Evolutionary conservation across 805 yeast species (phyloP).

Genomic region (Yarrowia alimentaria): DNA sequence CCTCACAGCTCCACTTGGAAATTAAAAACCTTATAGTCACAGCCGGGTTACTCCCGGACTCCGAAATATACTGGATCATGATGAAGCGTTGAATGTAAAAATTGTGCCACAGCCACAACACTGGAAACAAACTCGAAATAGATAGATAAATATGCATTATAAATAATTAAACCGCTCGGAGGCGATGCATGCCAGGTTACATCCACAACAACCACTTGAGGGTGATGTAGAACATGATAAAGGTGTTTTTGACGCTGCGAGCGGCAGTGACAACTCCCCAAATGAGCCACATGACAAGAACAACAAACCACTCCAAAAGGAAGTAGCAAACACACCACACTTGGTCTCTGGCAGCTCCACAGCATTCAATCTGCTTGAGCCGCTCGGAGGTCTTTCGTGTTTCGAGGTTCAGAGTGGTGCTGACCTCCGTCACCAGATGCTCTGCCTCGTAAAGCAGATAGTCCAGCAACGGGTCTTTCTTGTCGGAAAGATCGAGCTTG

Average conservation of each 20-base stretch:
- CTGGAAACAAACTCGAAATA: too few relatives aligned
- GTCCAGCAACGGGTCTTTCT: conserved; percentile 32
- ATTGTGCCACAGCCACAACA: too few relatives aligned
- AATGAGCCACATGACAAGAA: conserved; percentile 34
- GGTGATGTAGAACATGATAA: conserved; percentile 17
- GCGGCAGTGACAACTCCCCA: conserved; percentile 34
- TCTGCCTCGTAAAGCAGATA: conserved; percentile 34
- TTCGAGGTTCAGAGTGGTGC: conserved; percentile 34
- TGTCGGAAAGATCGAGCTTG: conserved; percentile 31
- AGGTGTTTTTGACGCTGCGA: conserved; percentile 18
- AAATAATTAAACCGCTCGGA: too few relatives aligned
- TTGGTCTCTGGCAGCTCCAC: conserved; percentile 30
- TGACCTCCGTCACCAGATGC: conserved; percentile 34
- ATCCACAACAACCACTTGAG: conserved; percentile 36
- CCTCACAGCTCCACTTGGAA: too few relatives aligned
- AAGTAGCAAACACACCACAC: conserved; percentile 32
- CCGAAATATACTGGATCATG: too few relatives aligned
- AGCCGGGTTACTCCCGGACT: too few relatives aligned
- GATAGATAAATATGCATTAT: too few relatives aligned
- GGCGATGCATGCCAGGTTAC: too few relatives aligned
- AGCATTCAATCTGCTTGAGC: conserved; percentile 32
- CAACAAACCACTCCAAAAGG: conserved; percentile 33
- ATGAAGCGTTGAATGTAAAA: too few relatives aligned
- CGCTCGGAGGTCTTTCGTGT: conserved; percentile 33
- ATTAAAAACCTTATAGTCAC: too few relatives aligned